Evolutionary conservation across 2,329 filamentous ascomycete species (phyloP).

Genomic region (Monilinia polystroma): DNA sequence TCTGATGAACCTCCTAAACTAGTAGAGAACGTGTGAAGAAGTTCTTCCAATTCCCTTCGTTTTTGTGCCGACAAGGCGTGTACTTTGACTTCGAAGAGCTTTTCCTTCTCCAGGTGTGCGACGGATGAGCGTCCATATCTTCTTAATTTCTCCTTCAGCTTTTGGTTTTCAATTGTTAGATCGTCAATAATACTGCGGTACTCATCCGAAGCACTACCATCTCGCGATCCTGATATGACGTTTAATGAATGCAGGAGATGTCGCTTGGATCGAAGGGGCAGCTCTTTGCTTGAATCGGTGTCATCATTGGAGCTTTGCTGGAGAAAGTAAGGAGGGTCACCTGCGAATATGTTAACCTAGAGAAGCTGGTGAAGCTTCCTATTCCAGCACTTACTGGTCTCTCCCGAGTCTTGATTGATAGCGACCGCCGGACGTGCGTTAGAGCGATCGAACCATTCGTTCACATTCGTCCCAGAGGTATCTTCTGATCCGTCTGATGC

Average conservation of each 20-base stretch:
- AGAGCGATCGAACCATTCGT: constrained; percentile 36
- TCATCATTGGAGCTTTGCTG: constrained; percentile 27
- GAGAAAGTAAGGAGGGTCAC: constrained; percentile 36
- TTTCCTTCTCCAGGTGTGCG: constrained; percentile 68
- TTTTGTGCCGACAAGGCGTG: constrained; percentile 71
- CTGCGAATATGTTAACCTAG: constrained; percentile 25
- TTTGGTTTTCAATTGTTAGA: constrained; percentile 79
- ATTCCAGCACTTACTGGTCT: constrained; percentile 29
- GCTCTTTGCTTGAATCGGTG: constrained; percentile 11
- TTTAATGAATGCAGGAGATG: background rate
- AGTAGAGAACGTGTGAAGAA: constrained; percentile 68
- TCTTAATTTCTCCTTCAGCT: constrained; percentile 69
- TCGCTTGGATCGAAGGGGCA: background rate
- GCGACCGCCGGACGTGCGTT: constrained; percentile 32
- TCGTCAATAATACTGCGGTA: constrained; percentile 85
- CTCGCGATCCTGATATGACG: constrained; percentile 22
- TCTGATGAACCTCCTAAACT: constrained; percentile 53
- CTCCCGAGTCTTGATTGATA: constrained; percentile 26
- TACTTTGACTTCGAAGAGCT: constrained; percentile 79
- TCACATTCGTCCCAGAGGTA: constrained; percentile 23
- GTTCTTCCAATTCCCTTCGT: constrained; percentile 73
- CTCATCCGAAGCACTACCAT: constrained; percentile 56
- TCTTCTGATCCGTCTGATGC: constrained; percentile 29
- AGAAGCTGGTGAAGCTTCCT: background rate
- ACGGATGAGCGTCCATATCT: constrained; percentile 68